These are phyloP conservation scores for Circinella minor DNA, from an alignment of 371 early-diverging fungal genomes.

Conservation along the genomic window DNA sequence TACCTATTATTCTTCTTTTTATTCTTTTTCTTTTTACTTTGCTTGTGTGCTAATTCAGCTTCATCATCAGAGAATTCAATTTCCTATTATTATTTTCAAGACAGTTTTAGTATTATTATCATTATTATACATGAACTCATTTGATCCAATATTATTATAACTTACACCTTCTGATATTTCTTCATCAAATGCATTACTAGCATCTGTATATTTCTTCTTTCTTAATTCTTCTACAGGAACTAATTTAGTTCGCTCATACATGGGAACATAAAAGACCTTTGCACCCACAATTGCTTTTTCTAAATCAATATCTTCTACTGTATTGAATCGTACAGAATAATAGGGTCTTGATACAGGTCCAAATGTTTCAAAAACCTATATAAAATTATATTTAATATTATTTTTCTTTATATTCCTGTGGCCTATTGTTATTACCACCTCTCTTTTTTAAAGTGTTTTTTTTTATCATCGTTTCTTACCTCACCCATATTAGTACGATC, in stretches of 20 bases:
- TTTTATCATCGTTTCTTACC: slow-evolving; percentile 30
- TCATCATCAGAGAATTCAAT: slow-evolving; percentile 91
- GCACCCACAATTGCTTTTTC: slow-evolving; percentile 50
- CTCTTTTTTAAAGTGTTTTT: too few relatives aligned
- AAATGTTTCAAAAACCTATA: slow-evolving; percentile 88
- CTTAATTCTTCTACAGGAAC: slow-evolving; percentile 71
- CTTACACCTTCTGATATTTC: slow-evolving; percentile 60
- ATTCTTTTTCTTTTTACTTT: slow-evolving; percentile 43
- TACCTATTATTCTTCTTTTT: not conserved
- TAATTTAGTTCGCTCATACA: slow-evolving; percentile 56
- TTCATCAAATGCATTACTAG: slow-evolving; percentile 92
- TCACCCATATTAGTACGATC: slow-evolving; percentile 77
- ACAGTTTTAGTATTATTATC: not conserved
- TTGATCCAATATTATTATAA: not conserved
- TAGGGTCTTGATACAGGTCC: slow-evolving; percentile 88
- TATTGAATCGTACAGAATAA: slow-evolving; percentile 82
- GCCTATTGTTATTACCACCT: too few relatives aligned
- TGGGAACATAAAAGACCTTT: slow-evolving; percentile 66
- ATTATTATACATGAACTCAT: not conserved
- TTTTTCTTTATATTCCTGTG: too few relatives aligned
- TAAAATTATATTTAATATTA: too few relatives aligned
- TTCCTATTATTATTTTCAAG: slow-evolving; percentile 48
- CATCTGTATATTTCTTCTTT: slow-evolving; percentile 84
- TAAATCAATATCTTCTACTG: slow-evolving; percentile 61
- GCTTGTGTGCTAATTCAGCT: slow-evolving; percentile 65